Evolutionary conservation across 78 protist species (phyloP).

Genomic region (Speleostelium caveatum): DNA sequence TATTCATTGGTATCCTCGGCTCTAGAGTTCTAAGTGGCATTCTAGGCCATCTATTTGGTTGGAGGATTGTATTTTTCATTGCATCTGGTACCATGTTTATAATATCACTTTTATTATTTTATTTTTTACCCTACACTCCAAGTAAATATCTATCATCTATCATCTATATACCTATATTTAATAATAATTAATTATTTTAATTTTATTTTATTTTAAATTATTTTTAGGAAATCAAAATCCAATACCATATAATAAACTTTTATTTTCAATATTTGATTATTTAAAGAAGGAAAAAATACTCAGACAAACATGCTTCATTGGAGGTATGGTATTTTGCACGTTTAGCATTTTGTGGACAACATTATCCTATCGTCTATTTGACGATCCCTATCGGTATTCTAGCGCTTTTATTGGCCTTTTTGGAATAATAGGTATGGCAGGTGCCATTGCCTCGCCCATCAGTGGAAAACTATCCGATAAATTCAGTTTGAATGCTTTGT

Average conservation of each 20-base stretch:
- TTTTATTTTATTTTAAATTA: background rate
- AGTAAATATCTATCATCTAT: background rate
- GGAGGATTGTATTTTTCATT: conserved; percentile 35
- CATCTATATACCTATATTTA: background rate
- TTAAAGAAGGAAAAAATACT: conserved; percentile 10
- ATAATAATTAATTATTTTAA: conserved; percentile 1
- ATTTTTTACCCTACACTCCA: conserved; percentile 57
- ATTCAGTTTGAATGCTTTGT: conserved; percentile 1
- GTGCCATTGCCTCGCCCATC: conserved; percentile 39
- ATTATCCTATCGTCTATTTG: conserved; percentile 24
- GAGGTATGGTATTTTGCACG: conserved; percentile 30
- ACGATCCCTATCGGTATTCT: conserved; percentile 12
- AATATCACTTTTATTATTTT: conserved; percentile 6
- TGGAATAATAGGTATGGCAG: conserved; percentile 73
- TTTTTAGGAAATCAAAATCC: conserved; percentile 40
- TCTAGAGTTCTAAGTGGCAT: conserved; percentile 44
- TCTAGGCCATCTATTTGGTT: conserved; percentile 21
- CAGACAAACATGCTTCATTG: conserved; percentile 56
- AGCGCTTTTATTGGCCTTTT: conserved; percentile 65
- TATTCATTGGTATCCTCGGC: conserved; percentile 53
- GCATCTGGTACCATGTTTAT: conserved; percentile 39
- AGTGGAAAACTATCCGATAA: background rate
- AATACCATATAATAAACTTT: conserved; percentile 38
- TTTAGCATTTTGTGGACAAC: conserved; percentile 70
- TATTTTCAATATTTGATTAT: conserved; percentile 10